A percentile compares a stretch with the other conserved stretches of the same genome.
Conservation (phyloP, 2,329 filamentous ascomycete genomes). For the Mycosphaerella sp. region DNA sequence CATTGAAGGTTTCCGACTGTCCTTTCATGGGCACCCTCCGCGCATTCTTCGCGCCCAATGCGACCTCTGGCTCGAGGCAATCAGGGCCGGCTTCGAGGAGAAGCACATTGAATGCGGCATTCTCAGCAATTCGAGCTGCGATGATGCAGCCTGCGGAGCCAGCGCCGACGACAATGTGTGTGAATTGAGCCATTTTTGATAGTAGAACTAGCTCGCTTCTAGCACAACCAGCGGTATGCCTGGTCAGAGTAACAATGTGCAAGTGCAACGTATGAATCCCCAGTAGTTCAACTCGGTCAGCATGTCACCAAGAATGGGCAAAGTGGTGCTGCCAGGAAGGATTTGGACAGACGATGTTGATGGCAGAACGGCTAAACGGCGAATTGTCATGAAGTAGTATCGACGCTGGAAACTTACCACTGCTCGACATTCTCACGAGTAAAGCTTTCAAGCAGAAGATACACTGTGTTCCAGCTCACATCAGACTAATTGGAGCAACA, state of each 20-base stretch:
- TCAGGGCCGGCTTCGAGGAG: conserved; percentile 22
- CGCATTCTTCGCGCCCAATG: conserved; percentile 2
- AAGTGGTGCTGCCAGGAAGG: neutral
- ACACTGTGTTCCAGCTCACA: neutral
- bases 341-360: neutral
- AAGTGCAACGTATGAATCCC: too few relatives aligned
- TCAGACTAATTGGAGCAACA: conserved; percentile 6
- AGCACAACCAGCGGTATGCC: too few relatives aligned
- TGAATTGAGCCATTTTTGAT: neutral
- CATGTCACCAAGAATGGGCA: too few relatives aligned
- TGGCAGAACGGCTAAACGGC: conserved; percentile 2
- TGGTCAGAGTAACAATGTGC: too few relatives aligned
- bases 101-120: conserved; percentile 16
- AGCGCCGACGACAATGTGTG: conserved; percentile 18
- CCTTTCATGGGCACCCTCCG: conserved; percentile 13
- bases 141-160: conserved; percentile 14
- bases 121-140: conserved; percentile 11
- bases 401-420: too few relatives aligned
- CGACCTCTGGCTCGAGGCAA: conserved; percentile 8
- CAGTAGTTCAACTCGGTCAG: too few relatives aligned
- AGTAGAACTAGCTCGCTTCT: too few relatives aligned
- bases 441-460: too few relatives aligned
- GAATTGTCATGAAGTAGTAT: neutral
- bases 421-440: too few relatives aligned
- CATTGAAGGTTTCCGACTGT: conserved; percentile 8